These are phyloP conservation scores for Ganoderma lingzhi DNA, from an alignment of 1,284 basidiomycete species.

Conservation along the genomic window DNA sequence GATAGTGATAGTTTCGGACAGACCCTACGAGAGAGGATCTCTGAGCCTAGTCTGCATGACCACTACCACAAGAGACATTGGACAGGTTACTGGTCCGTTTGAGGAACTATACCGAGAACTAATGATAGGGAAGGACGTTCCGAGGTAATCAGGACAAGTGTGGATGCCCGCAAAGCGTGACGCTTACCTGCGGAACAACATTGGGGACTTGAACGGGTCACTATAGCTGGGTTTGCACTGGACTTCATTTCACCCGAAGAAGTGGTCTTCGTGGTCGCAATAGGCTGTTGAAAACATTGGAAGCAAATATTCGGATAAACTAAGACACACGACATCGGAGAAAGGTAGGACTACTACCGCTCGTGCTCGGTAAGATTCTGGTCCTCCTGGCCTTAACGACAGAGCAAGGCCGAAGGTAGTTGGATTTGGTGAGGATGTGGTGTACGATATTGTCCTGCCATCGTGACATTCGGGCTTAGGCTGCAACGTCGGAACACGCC, in stretches of 20 bases:
- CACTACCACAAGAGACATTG: too few species aligned
- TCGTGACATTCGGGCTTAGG: too few species aligned
- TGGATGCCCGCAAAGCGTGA: not conserved
- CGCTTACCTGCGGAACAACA: not conserved
- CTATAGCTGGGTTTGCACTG: too few species aligned
- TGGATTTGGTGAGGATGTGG: too few species aligned
- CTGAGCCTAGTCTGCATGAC: not conserved
- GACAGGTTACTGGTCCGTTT: not conserved
- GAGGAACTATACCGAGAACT: not conserved
- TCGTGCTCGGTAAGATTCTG: not conserved
- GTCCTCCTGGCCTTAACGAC: not conserved
- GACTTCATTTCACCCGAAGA: conserved; percentile 3
- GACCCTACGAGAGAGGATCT: not conserved
- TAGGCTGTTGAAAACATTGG: not conserved
- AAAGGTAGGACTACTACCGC: conserved; percentile 5
- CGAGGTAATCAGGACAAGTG: not conserved
- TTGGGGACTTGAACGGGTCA: not conserved
- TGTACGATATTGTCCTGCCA: too few species aligned
- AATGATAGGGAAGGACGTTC: not conserved
- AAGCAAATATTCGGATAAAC: conserved; percentile 14
- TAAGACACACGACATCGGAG: conserved; percentile 11
- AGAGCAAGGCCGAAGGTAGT: too few species aligned
- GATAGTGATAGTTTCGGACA: too few species aligned
- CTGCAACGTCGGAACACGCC: too few species aligned
- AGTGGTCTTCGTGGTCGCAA: not conserved